Conservation (phyloP, 1,284 basidiomycete species). For the Tausonia pullulans region DNA sequence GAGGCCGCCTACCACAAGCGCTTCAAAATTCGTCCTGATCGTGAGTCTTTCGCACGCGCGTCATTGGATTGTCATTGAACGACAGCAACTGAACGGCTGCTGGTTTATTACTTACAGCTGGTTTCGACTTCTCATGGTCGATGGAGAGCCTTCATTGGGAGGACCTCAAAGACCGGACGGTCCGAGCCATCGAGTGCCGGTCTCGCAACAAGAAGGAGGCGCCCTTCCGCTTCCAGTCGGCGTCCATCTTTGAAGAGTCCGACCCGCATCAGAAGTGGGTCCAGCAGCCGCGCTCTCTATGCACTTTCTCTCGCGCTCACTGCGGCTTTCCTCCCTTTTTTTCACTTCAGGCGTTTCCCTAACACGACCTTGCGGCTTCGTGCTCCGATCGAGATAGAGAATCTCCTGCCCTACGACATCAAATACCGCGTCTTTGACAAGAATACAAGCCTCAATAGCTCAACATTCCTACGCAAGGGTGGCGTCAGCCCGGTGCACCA, state of each 20-base stretch:
- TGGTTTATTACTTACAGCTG: slow-evolving; percentile 45
- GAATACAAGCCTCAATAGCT: slow-evolving; percentile 68
- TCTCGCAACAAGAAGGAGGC: slow-evolving; percentile 73
- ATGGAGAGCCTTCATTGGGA: slow-evolving; percentile 39
- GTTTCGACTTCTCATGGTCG: slow-evolving; percentile 36
- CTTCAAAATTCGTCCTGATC: slow-evolving; percentile 83
- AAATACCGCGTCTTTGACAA: slow-evolving; percentile 96
- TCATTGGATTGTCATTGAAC: no score
- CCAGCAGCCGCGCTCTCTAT: neutral
- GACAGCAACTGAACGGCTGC: no score
- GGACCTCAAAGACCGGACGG: slow-evolving; percentile 67
- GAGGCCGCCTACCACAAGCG: slow-evolving; percentile 76
- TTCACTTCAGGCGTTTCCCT: slow-evolving; percentile 56
- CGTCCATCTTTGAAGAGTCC: slow-evolving; percentile 65
- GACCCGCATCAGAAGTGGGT: slow-evolving; percentile 51
- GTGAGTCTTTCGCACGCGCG: slow-evolving; percentile 42
- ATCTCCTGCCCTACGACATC: slow-evolving; percentile 87
- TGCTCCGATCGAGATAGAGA: slow-evolving; percentile 95
- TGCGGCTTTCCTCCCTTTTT: neutral
- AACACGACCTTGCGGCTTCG: slow-evolving; percentile 74
- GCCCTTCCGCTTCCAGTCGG: slow-evolving; percentile 91
- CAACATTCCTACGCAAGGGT: slow-evolving; percentile 84
- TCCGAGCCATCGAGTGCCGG: slow-evolving; percentile 74
- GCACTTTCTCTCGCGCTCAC: neutral
- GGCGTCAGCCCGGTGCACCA: slow-evolving; percentile 96